Base-by-base conservation (phyloP, 495 filamentous ascomycete species). In the Terfezia boudieri region DNA sequence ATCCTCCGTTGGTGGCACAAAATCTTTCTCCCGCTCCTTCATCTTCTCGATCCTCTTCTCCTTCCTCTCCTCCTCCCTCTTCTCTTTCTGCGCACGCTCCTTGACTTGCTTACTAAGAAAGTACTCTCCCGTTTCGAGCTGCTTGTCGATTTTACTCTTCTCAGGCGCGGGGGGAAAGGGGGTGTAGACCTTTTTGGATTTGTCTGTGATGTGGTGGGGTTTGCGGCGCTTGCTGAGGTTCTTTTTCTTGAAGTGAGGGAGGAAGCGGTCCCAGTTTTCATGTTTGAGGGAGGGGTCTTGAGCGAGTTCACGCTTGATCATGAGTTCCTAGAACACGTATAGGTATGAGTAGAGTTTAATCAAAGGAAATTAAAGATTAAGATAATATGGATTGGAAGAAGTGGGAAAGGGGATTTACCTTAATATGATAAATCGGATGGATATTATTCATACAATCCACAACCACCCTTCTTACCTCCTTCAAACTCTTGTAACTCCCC, bases 241-340 rank as follows among this genome's bases (percentile, higher is more conserved):
- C 56, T 86, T 76, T 73, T 90, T 94, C 79, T 95, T 96, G 74
- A 95, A 98, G 67, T 98, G 85, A 22, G 90, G 90, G 36, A 99
- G 72, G 71, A 95, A 99, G 8, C 92, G 81, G 59, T 90, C 84
- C 90, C 90, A 98, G 61, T 81, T 86, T 67, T 96, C 86, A 61
- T 81, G 72, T 36, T 74, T 82, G 20, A 98, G 76, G 35, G 81
- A 82, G 2, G 89, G 89, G 64, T 96, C 89, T 68, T 95, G 94
- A 51, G 82, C 83, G n/a, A 99, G 73, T 69, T 99, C 92, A 32
- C 88, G 82, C 71, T 94, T 94, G 71, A 99, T 94, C 90, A 96
- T 95, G 65, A 96, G 76, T 67, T 95, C 88, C 72, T 65, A 22
- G 32, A 41, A 16, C 20, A 46, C 12, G 17, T 14, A 14, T 46